Evolutionary conservation across 2,329 filamentous ascomycete genomes (phyloP).

Genomic region (Nannizzia gypsea): DNA sequence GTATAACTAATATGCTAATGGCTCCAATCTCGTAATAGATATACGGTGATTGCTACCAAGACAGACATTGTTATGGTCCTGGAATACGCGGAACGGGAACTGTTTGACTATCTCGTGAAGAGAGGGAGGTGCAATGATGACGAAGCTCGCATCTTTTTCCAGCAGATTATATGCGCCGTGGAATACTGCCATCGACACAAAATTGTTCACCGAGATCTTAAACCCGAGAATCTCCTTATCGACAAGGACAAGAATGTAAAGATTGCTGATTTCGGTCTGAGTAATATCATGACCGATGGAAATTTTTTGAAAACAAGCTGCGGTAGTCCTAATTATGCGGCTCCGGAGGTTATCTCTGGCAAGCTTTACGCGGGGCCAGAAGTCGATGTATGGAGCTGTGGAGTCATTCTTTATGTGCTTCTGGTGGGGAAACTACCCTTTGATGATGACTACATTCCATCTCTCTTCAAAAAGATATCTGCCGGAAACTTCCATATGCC

Average conservation of each 20-base stretch:
- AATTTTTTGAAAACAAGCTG: conserved; percentile 99
- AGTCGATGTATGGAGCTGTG: conserved; percentile 74
- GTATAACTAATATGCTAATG: background rate
- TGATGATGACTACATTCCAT: conserved; percentile 96
- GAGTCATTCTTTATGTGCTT: conserved; percentile 54
- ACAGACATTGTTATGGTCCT: conserved; percentile 98
- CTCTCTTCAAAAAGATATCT: conserved; percentile 94
- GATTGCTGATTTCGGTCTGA: conserved; percentile 96
- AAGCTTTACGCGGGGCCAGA: conserved; percentile 96
- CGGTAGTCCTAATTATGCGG: conserved; percentile 95
- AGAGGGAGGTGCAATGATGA: conserved; percentile 83
- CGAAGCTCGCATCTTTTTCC: conserved; percentile 94
- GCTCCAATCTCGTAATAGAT: conserved; percentile 41
- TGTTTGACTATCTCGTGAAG: conserved; percentile 97
- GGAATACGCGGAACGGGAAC: conserved; percentile 89
- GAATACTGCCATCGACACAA: conserved; percentile 99
- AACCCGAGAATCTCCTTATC: conserved; percentile 90
- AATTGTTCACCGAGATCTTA: conserved; percentile 94
- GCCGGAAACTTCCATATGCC: conserved; percentile 88
- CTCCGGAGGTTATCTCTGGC: conserved; percentile 92
- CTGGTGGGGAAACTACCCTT: conserved; percentile 68
- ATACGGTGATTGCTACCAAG: conserved; percentile 90
- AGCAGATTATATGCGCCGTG: conserved; percentile 96
- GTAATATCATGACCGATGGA: conserved; percentile 99
- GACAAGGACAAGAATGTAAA: conserved; percentile 97